phyloP scores from a whole-genome alignment of 805 yeast genomes.

The Maudiozyma saulgeensis region DNA sequence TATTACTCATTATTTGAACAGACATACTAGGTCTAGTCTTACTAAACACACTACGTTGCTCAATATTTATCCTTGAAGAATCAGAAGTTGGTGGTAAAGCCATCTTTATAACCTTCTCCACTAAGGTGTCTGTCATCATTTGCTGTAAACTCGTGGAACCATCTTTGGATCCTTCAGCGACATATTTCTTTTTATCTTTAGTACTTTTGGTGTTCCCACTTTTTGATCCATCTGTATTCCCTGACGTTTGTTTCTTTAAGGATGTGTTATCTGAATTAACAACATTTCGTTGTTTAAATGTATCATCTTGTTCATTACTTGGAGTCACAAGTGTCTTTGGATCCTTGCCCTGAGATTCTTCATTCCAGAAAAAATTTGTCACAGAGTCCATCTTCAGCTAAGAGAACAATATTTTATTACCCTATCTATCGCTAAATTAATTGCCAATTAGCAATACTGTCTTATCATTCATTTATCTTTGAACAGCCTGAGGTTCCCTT shows the following conservation, averaged over 20 bases:
- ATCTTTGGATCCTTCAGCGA: not conserved
- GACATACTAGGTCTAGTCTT: conserved; percentile 59
- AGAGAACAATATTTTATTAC: too few species aligned
- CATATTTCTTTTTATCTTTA: not conserved
- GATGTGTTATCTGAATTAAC: not conserved
- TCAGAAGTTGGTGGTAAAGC: conserved; percentile 58
- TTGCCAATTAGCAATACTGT: too few species aligned
- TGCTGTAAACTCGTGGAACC: conserved; percentile 21
- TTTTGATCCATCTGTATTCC: not conserved
- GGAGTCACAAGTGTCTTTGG: not conserved
- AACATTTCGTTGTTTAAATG: not conserved
- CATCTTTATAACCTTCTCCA: conserved; percentile 63
- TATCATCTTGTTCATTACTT: not conserved
- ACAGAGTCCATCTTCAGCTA: conserved; percentile 9
- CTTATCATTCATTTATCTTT: too few species aligned
- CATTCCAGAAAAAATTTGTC: conserved; percentile 8
- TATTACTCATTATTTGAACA: conserved; percentile 58
- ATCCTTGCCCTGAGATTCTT: not conserved
- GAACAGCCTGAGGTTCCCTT: too few species aligned
- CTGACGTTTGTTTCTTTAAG: not conserved
- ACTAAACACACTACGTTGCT: conserved; percentile 50
- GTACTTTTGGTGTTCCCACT: not conserved
- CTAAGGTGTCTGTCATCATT: conserved; percentile 53
- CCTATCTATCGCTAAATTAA: too few species aligned
- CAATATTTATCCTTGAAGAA: conserved; percentile 35